A percentile compares a stretch with the other conserved stretches of the same genome.
Evolutionary conservation across 441 rosid genomes (phyloP).

Genomic region (Aleurites moluccanus): DNA sequence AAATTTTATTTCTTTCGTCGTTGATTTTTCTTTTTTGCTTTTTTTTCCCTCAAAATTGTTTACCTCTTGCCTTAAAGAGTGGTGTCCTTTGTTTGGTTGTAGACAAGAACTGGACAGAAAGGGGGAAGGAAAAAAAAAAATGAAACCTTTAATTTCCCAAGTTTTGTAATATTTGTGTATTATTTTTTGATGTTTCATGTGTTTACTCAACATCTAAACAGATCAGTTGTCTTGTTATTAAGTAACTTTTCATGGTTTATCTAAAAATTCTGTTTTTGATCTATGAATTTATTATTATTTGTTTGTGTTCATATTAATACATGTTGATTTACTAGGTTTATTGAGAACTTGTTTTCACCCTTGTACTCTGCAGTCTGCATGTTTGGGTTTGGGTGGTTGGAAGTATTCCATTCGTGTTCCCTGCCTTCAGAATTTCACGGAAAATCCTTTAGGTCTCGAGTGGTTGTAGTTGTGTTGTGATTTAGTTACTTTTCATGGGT

Average conservation of each 20-base stretch:
- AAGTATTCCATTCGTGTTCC: not conserved
- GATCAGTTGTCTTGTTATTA: not conserved
- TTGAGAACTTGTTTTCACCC: not conserved
- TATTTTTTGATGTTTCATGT: constrained; percentile 1
- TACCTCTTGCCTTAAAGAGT: not conserved
- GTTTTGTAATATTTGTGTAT: not conserved
- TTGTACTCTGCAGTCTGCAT: not conserved
- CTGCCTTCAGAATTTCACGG: not conserved
- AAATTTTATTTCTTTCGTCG: not conserved
- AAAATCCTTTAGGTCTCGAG: not conserved
- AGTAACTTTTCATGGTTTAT: not conserved
- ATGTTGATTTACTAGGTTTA: not conserved
- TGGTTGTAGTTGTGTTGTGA: not conserved
- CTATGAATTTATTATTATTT: not conserved
- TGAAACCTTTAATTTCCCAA: not conserved
- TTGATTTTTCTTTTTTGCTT: not conserved
- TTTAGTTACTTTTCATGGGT: not conserved
- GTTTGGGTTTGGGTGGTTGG: not conserved
- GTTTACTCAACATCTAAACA: not conserved
- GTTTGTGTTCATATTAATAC: not conserved
- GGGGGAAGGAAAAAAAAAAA: not conserved
- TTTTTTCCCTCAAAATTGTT: not conserved
- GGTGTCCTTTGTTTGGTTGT: not conserved
- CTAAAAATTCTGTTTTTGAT: not conserved
- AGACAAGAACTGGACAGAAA: not conserved